Evolutionary conservation across 257 asterid genomes (phyloP).

Genomic region (Solanum pinnatisectum): DNA sequence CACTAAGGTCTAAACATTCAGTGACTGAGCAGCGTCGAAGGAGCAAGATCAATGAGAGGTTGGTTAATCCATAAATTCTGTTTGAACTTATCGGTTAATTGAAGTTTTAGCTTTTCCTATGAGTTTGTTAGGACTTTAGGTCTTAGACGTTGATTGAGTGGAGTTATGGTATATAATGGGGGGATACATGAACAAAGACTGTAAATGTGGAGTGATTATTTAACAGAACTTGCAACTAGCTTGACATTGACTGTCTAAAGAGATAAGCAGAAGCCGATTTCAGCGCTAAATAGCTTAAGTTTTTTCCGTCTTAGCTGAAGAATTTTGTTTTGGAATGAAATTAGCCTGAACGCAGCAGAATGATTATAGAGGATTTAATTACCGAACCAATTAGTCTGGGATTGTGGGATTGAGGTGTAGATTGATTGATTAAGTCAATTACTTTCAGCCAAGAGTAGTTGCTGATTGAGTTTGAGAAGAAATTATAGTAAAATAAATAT

Average conservation of each 20-base stretch:
- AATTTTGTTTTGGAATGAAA: neutral
- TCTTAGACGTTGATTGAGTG: neutral
- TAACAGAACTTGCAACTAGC: neutral
- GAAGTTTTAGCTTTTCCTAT: neutral
- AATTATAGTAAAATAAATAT: neutral
- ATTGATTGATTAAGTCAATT: neutral
- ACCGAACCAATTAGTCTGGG: neutral
- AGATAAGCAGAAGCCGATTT: neutral
- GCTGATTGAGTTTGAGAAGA: neutral
- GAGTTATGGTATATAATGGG: neutral
- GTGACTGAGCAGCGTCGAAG: conserved; percentile 34
- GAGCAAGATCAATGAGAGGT: conserved; percentile 39
- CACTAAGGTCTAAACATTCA: conserved; percentile 30
- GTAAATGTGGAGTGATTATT: neutral
- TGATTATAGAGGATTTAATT: neutral
- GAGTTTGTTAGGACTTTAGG: neutral
- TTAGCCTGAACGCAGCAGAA: neutral
- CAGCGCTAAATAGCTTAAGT: neutral
- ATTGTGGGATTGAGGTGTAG: neutral
- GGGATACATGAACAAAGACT: neutral
- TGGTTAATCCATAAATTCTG: neutral
- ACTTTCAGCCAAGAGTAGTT: neutral
- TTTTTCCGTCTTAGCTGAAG: neutral
- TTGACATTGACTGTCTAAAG: neutral
- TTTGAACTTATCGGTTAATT: neutral